These are phyloP conservation scores for Litchi chinensis DNA, from an alignment of 345 rosid genomes.

Conservation along the genomic window DNA sequence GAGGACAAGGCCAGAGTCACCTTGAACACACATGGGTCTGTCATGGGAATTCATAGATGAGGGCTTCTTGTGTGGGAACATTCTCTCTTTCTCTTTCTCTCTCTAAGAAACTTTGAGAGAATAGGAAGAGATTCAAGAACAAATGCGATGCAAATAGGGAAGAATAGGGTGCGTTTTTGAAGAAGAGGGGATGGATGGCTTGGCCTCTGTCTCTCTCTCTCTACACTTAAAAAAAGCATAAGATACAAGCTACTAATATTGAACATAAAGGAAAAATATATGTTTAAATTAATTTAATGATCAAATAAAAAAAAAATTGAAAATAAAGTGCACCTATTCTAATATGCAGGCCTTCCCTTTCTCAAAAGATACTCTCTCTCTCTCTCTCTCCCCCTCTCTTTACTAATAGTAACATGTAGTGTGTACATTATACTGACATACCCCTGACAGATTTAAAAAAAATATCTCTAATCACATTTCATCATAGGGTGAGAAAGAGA, in stretches of 20 bases:
- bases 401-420: conserved; percentile 12
- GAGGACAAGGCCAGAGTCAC: conserved; percentile 98
- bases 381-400: conserved; percentile 9
- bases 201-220: conserved; percentile 17
- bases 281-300: neutral
- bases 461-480: conserved; percentile 5
- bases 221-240: conserved; percentile 21
- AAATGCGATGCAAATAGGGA: conserved; percentile 86
- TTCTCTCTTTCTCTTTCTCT: conserved; percentile 44
- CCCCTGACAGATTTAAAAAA: conserved; percentile 5
- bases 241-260: conserved; percentile 24
- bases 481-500: neutral
- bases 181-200: conserved; percentile 34
- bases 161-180: conserved; percentile 91
- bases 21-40: conserved; percentile 94
- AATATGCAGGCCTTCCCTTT: conserved; percentile 23
- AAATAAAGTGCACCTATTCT: conserved; percentile 21
- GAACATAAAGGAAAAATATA: conserved; percentile 16
- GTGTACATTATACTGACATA: conserved; percentile 14
- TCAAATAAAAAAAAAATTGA: neutral
- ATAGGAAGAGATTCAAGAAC: conserved; percentile 69
- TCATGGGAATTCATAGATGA: conserved; percentile 91
- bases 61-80: conserved; percentile 97
- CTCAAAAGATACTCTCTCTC: conserved; percentile 27
- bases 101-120: conserved; percentile 27